These are phyloP conservation scores for Samsoniella hepiali DNA, from an alignment of 2,329 filamentous ascomycete genomes.

Conservation along the genomic window DNA sequence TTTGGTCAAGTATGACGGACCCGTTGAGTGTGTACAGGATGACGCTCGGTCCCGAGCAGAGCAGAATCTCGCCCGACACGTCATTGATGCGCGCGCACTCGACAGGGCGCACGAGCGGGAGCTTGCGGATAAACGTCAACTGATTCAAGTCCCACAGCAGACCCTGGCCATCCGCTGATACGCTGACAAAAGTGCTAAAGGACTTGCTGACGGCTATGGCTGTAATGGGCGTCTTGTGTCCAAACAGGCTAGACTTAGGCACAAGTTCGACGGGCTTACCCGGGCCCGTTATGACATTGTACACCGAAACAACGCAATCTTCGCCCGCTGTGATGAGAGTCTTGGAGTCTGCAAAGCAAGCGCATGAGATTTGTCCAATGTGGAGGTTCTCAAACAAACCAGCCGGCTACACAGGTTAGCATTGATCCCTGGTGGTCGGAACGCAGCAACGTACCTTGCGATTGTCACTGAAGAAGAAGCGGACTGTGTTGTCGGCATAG, in stretches of 20 bases:
- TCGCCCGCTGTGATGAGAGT: slow-evolving; percentile 89
- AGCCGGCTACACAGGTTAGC: slow-evolving; percentile 50
- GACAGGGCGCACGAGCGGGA: slow-evolving; percentile 55
- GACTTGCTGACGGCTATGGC: slow-evolving; percentile 81
- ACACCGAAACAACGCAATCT: slow-evolving; percentile 87
- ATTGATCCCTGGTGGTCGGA: slow-evolving; percentile 10
- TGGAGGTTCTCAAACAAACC: slow-evolving; percentile 94
- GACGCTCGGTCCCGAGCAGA: slow-evolving; percentile 74
- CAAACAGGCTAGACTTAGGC: slow-evolving; percentile 78
- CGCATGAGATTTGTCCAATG: slow-evolving; percentile 80
- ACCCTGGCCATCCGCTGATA: slow-evolving; percentile 75
- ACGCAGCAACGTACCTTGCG: slow-evolving; percentile 55
- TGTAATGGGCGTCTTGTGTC: slow-evolving; percentile 80
- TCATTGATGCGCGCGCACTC: slow-evolving; percentile 87
- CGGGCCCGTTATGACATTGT: slow-evolving; percentile 62
- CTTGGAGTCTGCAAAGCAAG: slow-evolving; percentile 82
- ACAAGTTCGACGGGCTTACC: slow-evolving; percentile 74
- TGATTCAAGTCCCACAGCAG: slow-evolving; percentile 94
- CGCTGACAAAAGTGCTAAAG: slow-evolving; percentile 83
- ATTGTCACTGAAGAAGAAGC: slow-evolving; percentile 83
- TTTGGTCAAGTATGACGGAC: slow-evolving; percentile 74
- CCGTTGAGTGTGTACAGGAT: slow-evolving; percentile 87
- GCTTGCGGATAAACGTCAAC: slow-evolving; percentile 76
- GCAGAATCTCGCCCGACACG: slow-evolving; percentile 81
- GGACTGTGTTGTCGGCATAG: slow-evolving; percentile 86